A percentile compares a stretch with the other conserved stretches of the same genome.
These are phyloP conservation scores for Kazachstania africana DNA, from an alignment of 805 yeast species.

Conservation along the genomic window DNA sequence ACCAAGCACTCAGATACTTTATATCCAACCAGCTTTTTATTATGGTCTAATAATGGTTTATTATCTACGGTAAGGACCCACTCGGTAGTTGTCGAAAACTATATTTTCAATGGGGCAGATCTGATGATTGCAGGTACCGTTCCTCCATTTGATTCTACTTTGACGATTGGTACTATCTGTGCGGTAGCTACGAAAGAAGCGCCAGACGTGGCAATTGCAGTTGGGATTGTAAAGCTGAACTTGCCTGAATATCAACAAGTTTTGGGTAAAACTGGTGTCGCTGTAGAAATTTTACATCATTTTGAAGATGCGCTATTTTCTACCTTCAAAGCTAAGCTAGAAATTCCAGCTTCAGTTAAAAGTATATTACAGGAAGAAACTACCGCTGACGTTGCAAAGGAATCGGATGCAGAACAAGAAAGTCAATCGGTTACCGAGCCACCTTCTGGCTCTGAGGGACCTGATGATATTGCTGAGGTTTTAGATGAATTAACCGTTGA, in stretches of 20 bases:
- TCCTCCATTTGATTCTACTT: slow-evolving; percentile 42
- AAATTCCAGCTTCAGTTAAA: slow-evolving; percentile 29
- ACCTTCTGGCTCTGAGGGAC: background rate
- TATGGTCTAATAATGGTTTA: slow-evolving; percentile 58
- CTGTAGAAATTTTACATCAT: slow-evolving; percentile 60
- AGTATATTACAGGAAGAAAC: background rate
- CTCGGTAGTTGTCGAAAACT: slow-evolving; percentile 51
- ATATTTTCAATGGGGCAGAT: slow-evolving; percentile 66
- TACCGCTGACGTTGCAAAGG: background rate
- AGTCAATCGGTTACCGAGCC: slow-evolving; percentile 4
- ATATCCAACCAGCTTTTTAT: slow-evolving; percentile 61
- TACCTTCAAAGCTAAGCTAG: slow-evolving; percentile 35
- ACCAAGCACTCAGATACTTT: slow-evolving; percentile 38
- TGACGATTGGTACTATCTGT: slow-evolving; percentile 46
- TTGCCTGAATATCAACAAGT: slow-evolving; percentile 35
- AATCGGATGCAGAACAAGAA: slow-evolving; percentile 2
- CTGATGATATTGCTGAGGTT: slow-evolving; percentile 28
- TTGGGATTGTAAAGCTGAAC: slow-evolving; percentile 49
- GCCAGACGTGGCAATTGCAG: slow-evolving; percentile 58
- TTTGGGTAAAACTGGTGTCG: slow-evolving; percentile 64
- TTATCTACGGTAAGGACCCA: slow-evolving; percentile 65
- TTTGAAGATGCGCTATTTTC: slow-evolving; percentile 53
- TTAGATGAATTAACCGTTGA: slow-evolving; percentile 36
- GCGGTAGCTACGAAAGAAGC: slow-evolving; percentile 52
- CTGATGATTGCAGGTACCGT: slow-evolving; percentile 64